Conservation (phyloP, 805 yeast genomes). For the Hanseniaspora valbyensis region DNA sequence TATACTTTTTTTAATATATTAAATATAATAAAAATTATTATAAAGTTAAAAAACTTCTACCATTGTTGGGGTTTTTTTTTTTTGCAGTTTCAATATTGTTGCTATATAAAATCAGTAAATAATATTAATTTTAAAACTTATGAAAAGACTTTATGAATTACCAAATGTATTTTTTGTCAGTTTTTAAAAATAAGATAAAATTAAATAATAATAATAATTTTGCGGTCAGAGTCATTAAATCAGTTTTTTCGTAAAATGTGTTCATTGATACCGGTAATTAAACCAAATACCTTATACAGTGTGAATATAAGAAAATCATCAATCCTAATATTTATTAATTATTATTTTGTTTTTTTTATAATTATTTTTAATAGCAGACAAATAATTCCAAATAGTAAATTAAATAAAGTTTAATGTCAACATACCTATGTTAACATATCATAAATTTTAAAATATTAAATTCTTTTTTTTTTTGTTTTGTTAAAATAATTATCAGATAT, state of each 20-base stretch:
- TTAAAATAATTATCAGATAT: slow-evolving; percentile 28
- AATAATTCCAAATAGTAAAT: too few relatives aligned
- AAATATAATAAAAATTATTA: too few relatives aligned
- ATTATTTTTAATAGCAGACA: neutral
- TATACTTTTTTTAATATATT: too few relatives aligned
- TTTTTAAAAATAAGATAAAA: neutral
- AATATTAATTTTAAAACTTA: too few relatives aligned
- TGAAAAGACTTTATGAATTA: too few relatives aligned
- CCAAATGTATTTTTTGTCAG: neutral
- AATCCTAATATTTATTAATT: slow-evolving; percentile 1
- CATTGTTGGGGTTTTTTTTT: too few relatives aligned
- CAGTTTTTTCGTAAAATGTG: slow-evolving; percentile 29
- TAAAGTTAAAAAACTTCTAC: too few relatives aligned
- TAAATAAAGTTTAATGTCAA: too few relatives aligned
- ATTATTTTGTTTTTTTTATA: neutral
- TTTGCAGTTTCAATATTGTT: too few relatives aligned
- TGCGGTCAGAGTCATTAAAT: slow-evolving; percentile 33
- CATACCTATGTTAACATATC: neutral
- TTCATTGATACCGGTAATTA: slow-evolving; percentile 27
- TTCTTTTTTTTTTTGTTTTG: neutral
- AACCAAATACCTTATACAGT: slow-evolving; percentile 30
- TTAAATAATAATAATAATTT: slow-evolving; percentile 2
- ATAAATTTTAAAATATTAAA: neutral
- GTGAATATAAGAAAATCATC: slow-evolving; percentile 27
- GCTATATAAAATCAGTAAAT: too few relatives aligned